These are phyloP conservation scores for Endothia cerciana DNA, from an alignment of 2,329 filamentous ascomycete species.

Conservation along the genomic window DNA sequence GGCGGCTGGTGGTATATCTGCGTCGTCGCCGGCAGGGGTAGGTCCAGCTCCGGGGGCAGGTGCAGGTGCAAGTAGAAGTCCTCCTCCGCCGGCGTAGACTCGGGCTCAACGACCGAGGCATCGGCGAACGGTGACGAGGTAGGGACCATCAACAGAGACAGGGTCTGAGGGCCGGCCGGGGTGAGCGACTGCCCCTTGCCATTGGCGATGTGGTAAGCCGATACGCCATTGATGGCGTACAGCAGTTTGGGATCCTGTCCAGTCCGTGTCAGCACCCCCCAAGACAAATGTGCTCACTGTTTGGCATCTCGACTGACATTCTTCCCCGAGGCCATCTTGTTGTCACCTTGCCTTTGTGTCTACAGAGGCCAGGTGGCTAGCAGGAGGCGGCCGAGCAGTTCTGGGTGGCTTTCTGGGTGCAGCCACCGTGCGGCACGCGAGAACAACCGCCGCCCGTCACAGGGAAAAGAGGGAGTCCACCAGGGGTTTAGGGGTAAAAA, in stretches of 20 bases:
- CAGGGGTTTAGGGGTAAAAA: not conserved
- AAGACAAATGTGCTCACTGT: too few species aligned
- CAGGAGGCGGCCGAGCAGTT: not conserved
- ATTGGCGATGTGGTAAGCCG: constrained; percentile 88
- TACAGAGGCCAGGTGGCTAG: not conserved
- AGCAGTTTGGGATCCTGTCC: constrained; percentile 65
- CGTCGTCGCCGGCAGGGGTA: constrained; percentile 90
- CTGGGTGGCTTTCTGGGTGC: not conserved
- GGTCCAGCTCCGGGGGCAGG: constrained; percentile 89
- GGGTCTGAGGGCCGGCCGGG: constrained; percentile 82
- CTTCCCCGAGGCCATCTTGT: constrained; percentile 49
- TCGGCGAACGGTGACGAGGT: constrained; percentile 75
- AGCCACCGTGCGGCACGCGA: not conserved
- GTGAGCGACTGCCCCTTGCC: constrained; percentile 84
- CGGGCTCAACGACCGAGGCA: constrained; percentile 53
- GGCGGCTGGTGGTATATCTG: constrained; percentile 97
- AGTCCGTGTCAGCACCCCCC: constrained; percentile 14
- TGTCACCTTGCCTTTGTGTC: constrained; percentile 10
- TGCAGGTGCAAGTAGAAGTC: constrained; percentile 98
- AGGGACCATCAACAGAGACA: constrained; percentile 94
- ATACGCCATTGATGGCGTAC: constrained; percentile 80
- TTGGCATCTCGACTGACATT: constrained; percentile 41
- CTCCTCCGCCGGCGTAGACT: constrained; percentile 67
- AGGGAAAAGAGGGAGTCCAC: not conserved
- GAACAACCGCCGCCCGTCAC: not conserved